Conservation (phyloP, 2,329 filamentous ascomycete species). For the Teratosphaeria gauchensis region DNA sequence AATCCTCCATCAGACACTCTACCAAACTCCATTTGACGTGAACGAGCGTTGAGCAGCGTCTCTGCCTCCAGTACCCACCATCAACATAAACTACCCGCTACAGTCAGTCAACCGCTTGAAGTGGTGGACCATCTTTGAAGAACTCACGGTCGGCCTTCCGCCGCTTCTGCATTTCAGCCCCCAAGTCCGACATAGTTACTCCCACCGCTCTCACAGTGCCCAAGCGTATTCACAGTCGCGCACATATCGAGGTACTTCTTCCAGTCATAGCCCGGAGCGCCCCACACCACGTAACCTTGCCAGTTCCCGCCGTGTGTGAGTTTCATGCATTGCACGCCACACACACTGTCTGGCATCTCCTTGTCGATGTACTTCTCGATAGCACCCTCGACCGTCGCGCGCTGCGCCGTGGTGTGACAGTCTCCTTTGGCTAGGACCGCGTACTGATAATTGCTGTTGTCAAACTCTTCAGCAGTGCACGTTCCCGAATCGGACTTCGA, state of each 20-base stretch:
- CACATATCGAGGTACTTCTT: neutral
- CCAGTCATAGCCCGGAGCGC: neutral
- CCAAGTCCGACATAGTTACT: neutral
- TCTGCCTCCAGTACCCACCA: neutral
- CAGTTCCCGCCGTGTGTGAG: neutral
- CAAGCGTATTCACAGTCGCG: neutral
- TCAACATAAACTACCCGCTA: neutral
- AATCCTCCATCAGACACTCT: too few species aligned
- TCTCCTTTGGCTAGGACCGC: neutral
- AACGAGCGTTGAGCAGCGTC: neutral
- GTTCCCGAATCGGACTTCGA: neutral
- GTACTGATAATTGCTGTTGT: neutral
- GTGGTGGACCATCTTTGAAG: neutral
- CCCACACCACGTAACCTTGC: neutral
- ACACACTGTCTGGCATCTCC: neutral
- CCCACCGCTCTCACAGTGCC: neutral
- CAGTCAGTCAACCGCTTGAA: neutral
- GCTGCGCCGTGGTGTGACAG: neutral
- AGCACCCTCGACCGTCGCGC: neutral
- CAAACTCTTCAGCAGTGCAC: neutral
- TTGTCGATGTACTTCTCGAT: neutral
- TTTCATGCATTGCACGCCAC: neutral
- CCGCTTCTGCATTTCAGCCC: neutral
- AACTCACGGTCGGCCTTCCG: too few species aligned
- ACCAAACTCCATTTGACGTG: too few species aligned